Evolutionary conservation across 208 protist species (phyloP).

Genomic region (Leishmania tropica): DNA sequence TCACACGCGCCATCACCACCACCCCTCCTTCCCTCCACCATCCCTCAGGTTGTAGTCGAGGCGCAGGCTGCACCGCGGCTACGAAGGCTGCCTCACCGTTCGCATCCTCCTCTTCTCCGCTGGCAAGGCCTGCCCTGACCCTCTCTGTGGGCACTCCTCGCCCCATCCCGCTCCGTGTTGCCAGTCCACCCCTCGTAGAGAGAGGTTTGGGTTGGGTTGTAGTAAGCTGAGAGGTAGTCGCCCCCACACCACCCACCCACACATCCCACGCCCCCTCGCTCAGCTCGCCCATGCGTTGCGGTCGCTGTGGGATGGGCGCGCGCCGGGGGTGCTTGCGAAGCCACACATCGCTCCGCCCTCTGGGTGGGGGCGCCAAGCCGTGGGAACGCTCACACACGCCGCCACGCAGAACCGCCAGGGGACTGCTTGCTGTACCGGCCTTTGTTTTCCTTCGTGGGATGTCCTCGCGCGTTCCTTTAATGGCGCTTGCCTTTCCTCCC

Average conservation of each 20-base stretch:
- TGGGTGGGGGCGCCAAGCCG: neutral
- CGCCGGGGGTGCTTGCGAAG: neutral
- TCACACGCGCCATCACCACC: neutral
- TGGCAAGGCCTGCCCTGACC: neutral
- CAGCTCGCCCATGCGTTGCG: neutral
- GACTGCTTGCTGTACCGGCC: too few species aligned
- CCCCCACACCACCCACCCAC: too few species aligned
- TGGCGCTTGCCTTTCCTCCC: constrained; percentile 37
- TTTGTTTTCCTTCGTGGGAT: neutral
- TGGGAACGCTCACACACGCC: neutral
- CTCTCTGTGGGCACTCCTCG: neutral
- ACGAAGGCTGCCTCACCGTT: neutral
- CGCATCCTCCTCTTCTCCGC: neutral
- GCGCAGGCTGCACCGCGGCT: neutral
- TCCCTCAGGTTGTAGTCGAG: neutral
- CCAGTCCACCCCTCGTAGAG: neutral
- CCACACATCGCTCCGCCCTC: neutral
- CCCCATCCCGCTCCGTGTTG: too few species aligned
- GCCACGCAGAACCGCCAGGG: neutral
- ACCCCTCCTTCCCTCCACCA: too few species aligned
- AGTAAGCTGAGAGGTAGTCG: neutral
- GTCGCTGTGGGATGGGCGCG: neutral
- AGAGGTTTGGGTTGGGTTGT: neutral
- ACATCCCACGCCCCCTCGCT: neutral
- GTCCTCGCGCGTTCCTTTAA: neutral